phyloP scores from a whole-genome alignment of 176 grass and related monocot genomes.

The Ensete ventricosum region DNA sequence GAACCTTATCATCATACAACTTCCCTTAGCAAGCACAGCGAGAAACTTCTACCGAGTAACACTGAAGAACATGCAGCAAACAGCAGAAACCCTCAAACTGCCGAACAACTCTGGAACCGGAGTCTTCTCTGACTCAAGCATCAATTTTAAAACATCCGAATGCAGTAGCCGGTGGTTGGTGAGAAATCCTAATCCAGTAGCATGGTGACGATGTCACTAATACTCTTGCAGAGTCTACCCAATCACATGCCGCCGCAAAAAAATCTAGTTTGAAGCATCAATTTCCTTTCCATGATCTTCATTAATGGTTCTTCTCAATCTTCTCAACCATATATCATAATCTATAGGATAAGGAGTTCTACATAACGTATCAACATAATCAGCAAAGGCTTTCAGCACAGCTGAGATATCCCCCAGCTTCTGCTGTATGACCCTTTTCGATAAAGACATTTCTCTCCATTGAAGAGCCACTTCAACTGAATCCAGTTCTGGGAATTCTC shows the following conservation, averaged over 20 bases:
- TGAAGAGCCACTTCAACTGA: conserved; percentile 88
- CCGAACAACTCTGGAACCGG: not conserved
- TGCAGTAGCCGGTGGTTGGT: not conserved
- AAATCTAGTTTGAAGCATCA: conserved; percentile 38
- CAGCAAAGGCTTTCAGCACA: conserved; percentile 90
- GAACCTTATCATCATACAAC: not conserved
- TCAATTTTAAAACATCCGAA: not conserved
- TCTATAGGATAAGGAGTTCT: conserved; percentile 89
- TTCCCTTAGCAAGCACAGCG: not conserved
- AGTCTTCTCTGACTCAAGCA: not conserved
- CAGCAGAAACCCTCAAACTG: too few relatives aligned
- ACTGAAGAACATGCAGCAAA: not conserved
- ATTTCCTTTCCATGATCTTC: conserved; percentile 96
- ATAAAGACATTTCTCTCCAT: conserved; percentile 91
- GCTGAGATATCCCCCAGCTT: conserved; percentile 76
- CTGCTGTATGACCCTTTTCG: conserved; percentile 91
- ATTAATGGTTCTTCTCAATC: conserved; percentile 64
- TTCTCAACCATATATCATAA: conserved; percentile 96
- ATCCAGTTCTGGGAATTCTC: conserved; percentile 70
- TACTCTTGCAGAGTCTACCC: conserved; percentile 14
- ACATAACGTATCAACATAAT: conserved; percentile 96
- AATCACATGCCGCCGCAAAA: conserved; percentile 7
- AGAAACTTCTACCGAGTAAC: not conserved
- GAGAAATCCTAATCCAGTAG: conserved; percentile 13
- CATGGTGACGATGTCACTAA: conserved; percentile 16